Evolutionary conservation across 1,284 basidiomycete species (phyloP).

Genomic region (Thelephora terrestris): DNA sequence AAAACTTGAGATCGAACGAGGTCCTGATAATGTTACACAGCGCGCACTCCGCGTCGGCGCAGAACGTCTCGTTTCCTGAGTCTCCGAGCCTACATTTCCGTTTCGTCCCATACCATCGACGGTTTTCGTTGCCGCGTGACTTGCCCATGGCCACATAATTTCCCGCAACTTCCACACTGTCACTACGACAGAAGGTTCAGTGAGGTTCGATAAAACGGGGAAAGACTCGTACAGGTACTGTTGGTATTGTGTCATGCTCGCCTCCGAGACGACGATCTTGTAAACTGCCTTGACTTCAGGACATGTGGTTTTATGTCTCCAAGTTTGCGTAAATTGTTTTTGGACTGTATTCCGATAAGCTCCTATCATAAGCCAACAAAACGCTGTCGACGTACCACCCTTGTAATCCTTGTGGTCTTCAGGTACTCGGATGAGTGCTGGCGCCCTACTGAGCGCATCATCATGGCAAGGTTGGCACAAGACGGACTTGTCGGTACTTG

Average conservation of each 20-base stretch:
- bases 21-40: constrained; percentile 48
- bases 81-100: constrained; percentile 50
- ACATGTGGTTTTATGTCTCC: constrained; percentile 40
- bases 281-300: constrained; percentile 46
- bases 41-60: constrained; percentile 41
- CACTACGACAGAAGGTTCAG: constrained; percentile 20
- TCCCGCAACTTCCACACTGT: constrained; percentile 44
- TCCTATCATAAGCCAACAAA: background rate
- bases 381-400: too few relatives aligned
- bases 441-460: constrained; percentile 40
- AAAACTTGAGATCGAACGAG: too few relatives aligned
- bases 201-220: background rate
- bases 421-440: constrained; percentile 49
- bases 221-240: too few relatives aligned
- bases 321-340: constrained; percentile 54
- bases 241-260: too few relatives aligned
- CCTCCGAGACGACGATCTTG: too few relatives aligned
- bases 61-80: constrained; percentile 42
- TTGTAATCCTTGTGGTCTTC: too few relatives aligned
- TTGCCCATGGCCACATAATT: constrained; percentile 42
- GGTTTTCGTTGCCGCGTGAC: too few relatives aligned
- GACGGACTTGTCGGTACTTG: constrained; percentile 48
- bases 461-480: constrained; percentile 40
- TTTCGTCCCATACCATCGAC: constrained; percentile 46
- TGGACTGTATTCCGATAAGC: constrained; percentile 28